A percentile compares a stretch with the other conserved stretches of the same genome.
Conservation (phyloP, 2,329 filamentous ascomycete genomes). For the Aspergillus costaricaensis region DNA sequence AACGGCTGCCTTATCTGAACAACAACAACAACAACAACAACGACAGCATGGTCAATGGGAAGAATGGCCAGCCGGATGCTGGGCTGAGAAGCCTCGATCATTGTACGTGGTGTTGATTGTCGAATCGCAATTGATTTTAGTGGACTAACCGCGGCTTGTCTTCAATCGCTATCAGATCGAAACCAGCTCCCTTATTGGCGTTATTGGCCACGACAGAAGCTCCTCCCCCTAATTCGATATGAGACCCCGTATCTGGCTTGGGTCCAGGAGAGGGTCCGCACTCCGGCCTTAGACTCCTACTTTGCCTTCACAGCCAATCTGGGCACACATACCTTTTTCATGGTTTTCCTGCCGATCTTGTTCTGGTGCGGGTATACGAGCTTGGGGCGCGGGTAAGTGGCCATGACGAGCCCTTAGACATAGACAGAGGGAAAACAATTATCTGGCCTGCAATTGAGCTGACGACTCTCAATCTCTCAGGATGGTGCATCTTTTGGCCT, state of each 20-base stretch:
- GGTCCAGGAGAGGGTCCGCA: constrained; percentile 77
- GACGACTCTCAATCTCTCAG: constrained; percentile 29
- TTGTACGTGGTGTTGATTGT: constrained; percentile 49
- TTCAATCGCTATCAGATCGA: constrained; percentile 62
- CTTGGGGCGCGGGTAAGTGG: constrained; percentile 79
- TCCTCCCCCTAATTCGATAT: constrained; percentile 86
- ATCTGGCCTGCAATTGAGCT: constrained; percentile 9
- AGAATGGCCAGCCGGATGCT: constrained; percentile 54
- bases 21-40: neutral
- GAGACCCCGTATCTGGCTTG: constrained; percentile 93
- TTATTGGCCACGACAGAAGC: constrained; percentile 75
- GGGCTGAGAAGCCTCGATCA: constrained; percentile 79
- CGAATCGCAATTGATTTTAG: neutral
- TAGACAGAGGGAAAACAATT: neutral
- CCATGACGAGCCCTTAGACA: neutral
- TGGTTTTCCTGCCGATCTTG: constrained; percentile 88
- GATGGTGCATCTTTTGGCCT: constrained; percentile 70
- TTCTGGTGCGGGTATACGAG: constrained; percentile 94
- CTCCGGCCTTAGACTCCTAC: constrained; percentile 87
- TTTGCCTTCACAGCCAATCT: constrained; percentile 96
- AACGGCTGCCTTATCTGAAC: constrained; percentile 9
- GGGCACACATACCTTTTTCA: constrained; percentile 98
- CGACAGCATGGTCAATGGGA: constrained; percentile 41
- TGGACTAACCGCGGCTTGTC: constrained; percentile 17
- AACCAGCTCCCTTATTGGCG: constrained; percentile 84